Conservation (phyloP, 1,284 basidiomycete genomes). For the Cutaneotrichosporon sp. region DNA sequence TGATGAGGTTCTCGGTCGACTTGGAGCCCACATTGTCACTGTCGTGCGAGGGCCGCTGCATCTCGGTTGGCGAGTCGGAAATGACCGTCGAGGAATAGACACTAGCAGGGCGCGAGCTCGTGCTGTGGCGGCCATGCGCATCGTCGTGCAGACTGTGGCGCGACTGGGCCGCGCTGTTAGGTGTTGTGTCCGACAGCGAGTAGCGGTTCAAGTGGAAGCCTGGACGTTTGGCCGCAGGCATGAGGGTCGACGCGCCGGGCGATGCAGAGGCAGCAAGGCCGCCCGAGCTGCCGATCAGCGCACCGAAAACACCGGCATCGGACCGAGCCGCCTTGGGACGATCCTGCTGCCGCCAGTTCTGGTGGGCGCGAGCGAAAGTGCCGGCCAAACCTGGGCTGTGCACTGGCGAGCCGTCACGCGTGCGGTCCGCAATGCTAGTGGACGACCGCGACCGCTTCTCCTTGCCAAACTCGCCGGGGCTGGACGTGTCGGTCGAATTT, state of each 20-base stretch:
- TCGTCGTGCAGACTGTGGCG: background rate
- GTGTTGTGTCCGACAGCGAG: constrained; percentile 12
- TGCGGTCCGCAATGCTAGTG: constrained; percentile 9
- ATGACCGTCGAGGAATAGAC: background rate
- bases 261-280: constrained; percentile 60
- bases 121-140: too few species aligned
- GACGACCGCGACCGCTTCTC: constrained; percentile 1
- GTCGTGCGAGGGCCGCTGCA: background rate
- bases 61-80: constrained; percentile 16
- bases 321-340: constrained; percentile 56
- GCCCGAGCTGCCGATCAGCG: constrained; percentile 66
- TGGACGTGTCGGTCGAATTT: background rate
- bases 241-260: constrained; percentile 55
- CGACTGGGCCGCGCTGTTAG: too few species aligned
- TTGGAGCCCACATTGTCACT: constrained; percentile 15
- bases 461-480: background rate
- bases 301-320: constrained; percentile 65
- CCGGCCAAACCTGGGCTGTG: constrained; percentile 14
- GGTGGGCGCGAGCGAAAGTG: constrained; percentile 19
- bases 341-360: constrained; percentile 27
- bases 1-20: constrained; percentile 30
- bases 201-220: constrained; percentile 65
- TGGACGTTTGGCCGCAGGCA: constrained; percentile 61
- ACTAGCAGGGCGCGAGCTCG: constrained; percentile 2
- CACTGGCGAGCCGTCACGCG: background rate